Base-by-base conservation (phyloP, 2,329 filamentous ascomycete genomes). In the Hymenoscyphus albidus region DNA sequence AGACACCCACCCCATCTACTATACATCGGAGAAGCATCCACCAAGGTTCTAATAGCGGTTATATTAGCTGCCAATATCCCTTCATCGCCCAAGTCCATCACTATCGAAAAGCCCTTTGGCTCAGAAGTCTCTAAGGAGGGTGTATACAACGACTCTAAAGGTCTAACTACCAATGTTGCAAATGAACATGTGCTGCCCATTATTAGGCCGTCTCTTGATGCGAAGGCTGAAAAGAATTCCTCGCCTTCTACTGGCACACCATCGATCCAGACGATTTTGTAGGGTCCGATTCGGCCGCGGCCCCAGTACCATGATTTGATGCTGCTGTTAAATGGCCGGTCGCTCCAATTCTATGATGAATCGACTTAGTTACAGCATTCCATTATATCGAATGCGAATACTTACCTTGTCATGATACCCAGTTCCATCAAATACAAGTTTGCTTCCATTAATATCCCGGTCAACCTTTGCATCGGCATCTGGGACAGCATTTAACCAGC, bases 341-440 rank as follows among this genome's bases (percentile, higher is more conserved):
- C 72, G 4, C 76, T 75, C 79, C 80, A 81, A 67, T 81, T 81
- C 78, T 79, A 38, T 16, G 6, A 39, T n/a, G 27, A n/a, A 14
- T 18, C 5, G 35, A 9, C 13, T 57, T 32, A 57, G 55, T 35
- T n/a, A 6, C 27, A 35, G 35, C 7, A 40, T 14, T 32, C 12
- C n/a, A 12, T 10, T 31, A 18, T 44, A 32, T 10, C 13, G 6
- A 40, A 7, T 16, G 59, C n/a, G 40, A 31, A 51, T 58, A 59
- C 14, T 35, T 65, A 77, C 76, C 70, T 80, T 81, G 66, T 82
- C 80, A 67, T 81, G 80, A 68, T 81, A 81, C 1, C 75, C 80
- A 1, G 73, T 61, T 1, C 80, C 79, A 5, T 70, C 68, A 65
- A 79, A 80, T 5, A 63, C 62, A 16, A 79, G 31, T 14, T 42